Conservation (phyloP, 805 yeast genomes). For the Candida germanica region DNA sequence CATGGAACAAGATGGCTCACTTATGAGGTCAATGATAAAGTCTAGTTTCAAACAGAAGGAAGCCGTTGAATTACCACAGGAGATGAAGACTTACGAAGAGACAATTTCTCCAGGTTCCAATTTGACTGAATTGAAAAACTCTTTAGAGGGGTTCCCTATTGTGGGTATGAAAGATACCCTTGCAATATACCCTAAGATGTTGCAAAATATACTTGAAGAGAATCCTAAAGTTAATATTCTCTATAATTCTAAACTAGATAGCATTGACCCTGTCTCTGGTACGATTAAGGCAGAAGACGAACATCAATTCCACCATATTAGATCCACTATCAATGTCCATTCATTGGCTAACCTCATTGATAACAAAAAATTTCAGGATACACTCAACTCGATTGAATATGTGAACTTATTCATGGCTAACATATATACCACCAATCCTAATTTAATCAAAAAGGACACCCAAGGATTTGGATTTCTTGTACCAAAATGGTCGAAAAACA, state of each 20-base stretch:
- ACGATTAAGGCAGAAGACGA: constrained; percentile 15
- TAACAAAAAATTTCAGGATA: constrained; percentile 15
- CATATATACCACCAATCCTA: constrained; percentile 45
- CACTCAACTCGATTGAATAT: constrained; percentile 29
- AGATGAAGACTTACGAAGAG: constrained; percentile 36
- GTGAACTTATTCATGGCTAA: constrained; percentile 64
- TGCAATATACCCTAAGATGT: constrained; percentile 45
- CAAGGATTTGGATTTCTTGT: constrained; percentile 88
- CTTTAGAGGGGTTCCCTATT: constrained; percentile 58
- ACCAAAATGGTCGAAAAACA: constrained; percentile 52
- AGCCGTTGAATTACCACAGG: background rate
- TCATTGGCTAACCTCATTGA: constrained; percentile 28
- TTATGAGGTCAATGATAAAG: constrained; percentile 45
- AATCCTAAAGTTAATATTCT: constrained; percentile 42
- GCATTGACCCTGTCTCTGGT: constrained; percentile 18
- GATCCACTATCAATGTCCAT: constrained; percentile 55
- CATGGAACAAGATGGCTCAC: constrained; percentile 61
- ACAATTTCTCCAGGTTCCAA: constrained; percentile 39
- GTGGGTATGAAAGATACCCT: constrained; percentile 57
- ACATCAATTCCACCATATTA: constrained; percentile 49
- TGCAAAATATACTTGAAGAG: constrained; percentile 35
- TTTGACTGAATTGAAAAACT: constrained; percentile 30
- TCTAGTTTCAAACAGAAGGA: constrained; percentile 18
- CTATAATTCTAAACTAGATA: constrained; percentile 22
- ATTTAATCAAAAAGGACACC: constrained; percentile 31